These are phyloP conservation scores for Calonectria pseudoreteaudii DNA, from an alignment of 2,329 filamentous ascomycete genomes.

Conservation along the genomic window DNA sequence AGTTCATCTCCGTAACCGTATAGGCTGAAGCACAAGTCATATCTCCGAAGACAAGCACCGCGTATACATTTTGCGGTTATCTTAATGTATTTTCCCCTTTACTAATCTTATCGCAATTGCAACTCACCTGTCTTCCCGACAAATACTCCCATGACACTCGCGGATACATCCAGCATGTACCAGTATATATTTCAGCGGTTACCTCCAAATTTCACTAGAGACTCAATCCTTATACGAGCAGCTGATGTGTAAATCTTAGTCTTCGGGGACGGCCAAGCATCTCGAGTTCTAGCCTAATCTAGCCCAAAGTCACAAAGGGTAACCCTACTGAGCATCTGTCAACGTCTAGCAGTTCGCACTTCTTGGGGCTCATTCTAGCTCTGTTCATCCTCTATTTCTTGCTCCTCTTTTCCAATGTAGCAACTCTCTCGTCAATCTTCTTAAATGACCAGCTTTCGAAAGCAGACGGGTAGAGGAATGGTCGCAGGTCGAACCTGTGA, in stretches of 20 bases:
- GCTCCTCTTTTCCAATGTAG: constrained; percentile 45
- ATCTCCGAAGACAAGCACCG: neutral
- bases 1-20: neutral
- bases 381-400: neutral
- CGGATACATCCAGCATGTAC: too few species aligned
- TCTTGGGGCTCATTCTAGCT: neutral
- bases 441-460: constrained; percentile 52
- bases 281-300: neutral
- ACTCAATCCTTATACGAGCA: neutral
- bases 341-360: neutral
- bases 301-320: neutral
- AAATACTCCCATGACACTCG: too few species aligned
- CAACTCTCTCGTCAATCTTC: constrained; percentile 53
- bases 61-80: neutral
- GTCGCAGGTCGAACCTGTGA: constrained; percentile 41
- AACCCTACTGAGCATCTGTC: neutral
- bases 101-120: too few species aligned
- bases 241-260: neutral
- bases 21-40: too few species aligned
- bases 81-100: too few species aligned
- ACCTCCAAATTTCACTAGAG: too few species aligned
- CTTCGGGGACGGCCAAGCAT: neutral
- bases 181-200: too few species aligned
- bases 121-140: too few species aligned
- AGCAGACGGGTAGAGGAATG: constrained; percentile 48